Evolutionary conservation across 495 filamentous ascomycete genomes (phyloP), one percentile per base, ranked within the genome.

Genomic region (Polyplosphaeria fusca): DNA sequence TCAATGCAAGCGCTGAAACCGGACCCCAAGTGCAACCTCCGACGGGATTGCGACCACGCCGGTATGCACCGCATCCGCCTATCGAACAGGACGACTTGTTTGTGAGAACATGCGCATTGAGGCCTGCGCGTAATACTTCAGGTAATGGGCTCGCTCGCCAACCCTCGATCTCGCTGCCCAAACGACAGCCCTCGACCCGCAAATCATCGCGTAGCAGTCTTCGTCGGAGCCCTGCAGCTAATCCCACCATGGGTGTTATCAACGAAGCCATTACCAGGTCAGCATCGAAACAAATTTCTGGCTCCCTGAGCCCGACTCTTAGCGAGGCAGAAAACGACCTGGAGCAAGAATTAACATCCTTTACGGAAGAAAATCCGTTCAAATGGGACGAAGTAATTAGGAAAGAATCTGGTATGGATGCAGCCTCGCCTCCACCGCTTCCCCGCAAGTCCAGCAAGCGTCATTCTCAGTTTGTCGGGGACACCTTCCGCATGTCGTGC

Each of bases 261-360:
- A 45, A 59, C n/a, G 55, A 56, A 37, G 43, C 58, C 2, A 49
- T 56, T 13, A 19, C n/a, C n/a, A 49, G 55, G 5, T 40, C 58
- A 12, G 38, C 23, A 27, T 50, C 44, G 18, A 58, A 44, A 45
- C 47, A 46, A 44, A 11, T 48, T 20, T 12, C 55, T 58, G 11
- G 59, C 46, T 12, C 30, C 16, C 12, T 57, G 20, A 74, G 60
- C 28, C 70, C 71, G 5, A 72, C 71, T 2, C 61, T 71, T 14
- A 72, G 68, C 49, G 62, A 74, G 53, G 70, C 71, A 0, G 68
- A 69, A 43, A 46, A 67, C 18, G 71, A 72, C 25, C 65, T 72
- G 46, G 44, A 64, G 41, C 50, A 52, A 13, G 54, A 70, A 16
- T 57, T 71, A 19, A 55, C 58, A 9, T 52, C 58, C 9, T 61